Base-by-base conservation (phyloP, 495 filamentous ascomycete genomes). In the Xylaria nigripes region DNA sequence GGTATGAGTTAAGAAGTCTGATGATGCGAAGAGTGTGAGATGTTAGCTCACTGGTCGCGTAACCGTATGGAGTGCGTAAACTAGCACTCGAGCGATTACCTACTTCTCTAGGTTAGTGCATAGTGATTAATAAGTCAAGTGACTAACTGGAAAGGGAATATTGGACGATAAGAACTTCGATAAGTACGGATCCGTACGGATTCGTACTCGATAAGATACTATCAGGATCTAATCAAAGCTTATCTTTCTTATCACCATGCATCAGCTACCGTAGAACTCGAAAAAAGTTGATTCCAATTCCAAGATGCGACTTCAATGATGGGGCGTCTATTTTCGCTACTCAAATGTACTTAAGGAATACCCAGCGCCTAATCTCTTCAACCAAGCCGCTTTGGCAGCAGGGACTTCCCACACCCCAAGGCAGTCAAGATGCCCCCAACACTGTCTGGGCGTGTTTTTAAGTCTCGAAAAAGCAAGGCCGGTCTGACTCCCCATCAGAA, bases 401-500 rank as follows among this genome's bases (percentile, higher is more conserved):
- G 24, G 12, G 32, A 45, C 0, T 23, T 12, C 10, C 21, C 19
- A 21, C 38, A 24, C 13, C 25, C 21, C 29, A 42, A 41, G 46
- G 32, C 34, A 23, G 50, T 58, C 65, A 66, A 64, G 44, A 77
- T 76, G 75, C 68, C 70, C 48, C 76, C 81, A 65, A 76, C 76
- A 56, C 77, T 79, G 51, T 81, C 81, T 54, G 82, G 82, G 54
- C 81, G 81, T 60, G 83, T 84, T 62, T 69, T 72, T 21, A 87
- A 86, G 70, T 74, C 82, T 64, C 77, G 75, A 50, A 83, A 84
- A 70, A 71, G 76, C 54, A 84, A 86, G 72, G 74, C 69, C 61
- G 76, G 81, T 57, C 30, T 46, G 10, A 95, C 90, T 8, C 73
- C 76, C 57, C 86, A 90, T 27, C 83, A 83, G 57, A 90, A 87